Evolutionary conservation across 176 grass and related monocot species (phyloP).

Genomic region (Musa beccarii): DNA sequence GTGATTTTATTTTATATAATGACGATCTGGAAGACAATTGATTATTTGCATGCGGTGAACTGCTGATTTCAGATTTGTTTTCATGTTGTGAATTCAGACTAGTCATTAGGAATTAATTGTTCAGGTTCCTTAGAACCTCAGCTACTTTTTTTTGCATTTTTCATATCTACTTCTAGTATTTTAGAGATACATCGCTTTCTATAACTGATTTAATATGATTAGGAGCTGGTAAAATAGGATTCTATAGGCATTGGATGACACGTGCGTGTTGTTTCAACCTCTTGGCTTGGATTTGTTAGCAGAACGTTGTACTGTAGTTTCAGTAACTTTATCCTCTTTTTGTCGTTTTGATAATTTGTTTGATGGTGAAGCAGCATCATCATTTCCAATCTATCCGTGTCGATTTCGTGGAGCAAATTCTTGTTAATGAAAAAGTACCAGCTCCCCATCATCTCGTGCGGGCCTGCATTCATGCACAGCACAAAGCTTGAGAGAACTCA

Average conservation of each 20-base stretch:
- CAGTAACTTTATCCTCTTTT: background rate
- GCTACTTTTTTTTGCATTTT: no score
- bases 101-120: no score
- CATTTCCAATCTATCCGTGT: conserved; percentile 44
- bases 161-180: background rate
- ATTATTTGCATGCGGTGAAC: no score
- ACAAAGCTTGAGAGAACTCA: conserved; percentile 25
- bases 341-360: background rate
- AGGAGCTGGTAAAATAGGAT: background rate
- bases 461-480: conserved; percentile 38
- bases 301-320: background rate
- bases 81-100: no score
- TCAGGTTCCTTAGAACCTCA: no score
- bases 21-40: no score
- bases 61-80: no score
- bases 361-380: conserved; percentile 39
- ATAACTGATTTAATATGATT: background rate
- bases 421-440: conserved; percentile 53
- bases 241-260: background rate
- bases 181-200: background rate
- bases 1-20: no score
- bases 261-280: no score
- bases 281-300: no score
- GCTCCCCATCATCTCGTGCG: conserved; percentile 28
- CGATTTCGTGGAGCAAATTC: conserved; percentile 60